These are phyloP conservation scores for Malassezia japonica DNA, from an alignment of 1,284 basidiomycete species.

Conservation along the genomic window DNA sequence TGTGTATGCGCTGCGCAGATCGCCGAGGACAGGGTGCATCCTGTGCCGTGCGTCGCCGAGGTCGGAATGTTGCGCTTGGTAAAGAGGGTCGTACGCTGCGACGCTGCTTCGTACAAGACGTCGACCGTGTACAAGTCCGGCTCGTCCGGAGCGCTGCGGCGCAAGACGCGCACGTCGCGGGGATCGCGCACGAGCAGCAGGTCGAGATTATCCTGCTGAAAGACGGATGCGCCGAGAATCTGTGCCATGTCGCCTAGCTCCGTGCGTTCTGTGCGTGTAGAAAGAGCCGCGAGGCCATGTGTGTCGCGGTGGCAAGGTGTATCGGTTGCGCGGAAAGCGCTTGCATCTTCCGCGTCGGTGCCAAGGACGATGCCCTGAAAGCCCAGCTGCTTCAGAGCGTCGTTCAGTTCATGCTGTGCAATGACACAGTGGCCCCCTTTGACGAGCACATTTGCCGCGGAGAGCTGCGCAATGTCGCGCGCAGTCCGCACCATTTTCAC, in stretches of 20 bases:
- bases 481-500: constrained; percentile 52
- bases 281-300: neutral
- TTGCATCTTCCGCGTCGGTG: neutral
- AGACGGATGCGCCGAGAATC: constrained; percentile 6
- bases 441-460: constrained; percentile 60
- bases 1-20: constrained; percentile 62
- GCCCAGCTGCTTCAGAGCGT: constrained; percentile 7
- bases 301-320: neutral
- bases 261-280: neutral
- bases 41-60: constrained; percentile 67
- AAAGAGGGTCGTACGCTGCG: constrained; percentile 21
- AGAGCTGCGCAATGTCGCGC: constrained; percentile 53
- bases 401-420: constrained; percentile 12
- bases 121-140: constrained; percentile 51
- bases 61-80: constrained; percentile 27
- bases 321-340: neutral
- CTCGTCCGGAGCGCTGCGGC: neutral
- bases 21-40: constrained; percentile 80
- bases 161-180: neutral
- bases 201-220: neutral
- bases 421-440: constrained; percentile 71
- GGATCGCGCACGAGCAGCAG: neutral
- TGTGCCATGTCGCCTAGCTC: neutral
- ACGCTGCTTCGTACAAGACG: constrained; percentile 53
- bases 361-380: neutral